Base-by-base conservation (phyloP, 2,329 filamentous ascomycete genomes). In the Pseudogymnoascus sp. region DNA sequence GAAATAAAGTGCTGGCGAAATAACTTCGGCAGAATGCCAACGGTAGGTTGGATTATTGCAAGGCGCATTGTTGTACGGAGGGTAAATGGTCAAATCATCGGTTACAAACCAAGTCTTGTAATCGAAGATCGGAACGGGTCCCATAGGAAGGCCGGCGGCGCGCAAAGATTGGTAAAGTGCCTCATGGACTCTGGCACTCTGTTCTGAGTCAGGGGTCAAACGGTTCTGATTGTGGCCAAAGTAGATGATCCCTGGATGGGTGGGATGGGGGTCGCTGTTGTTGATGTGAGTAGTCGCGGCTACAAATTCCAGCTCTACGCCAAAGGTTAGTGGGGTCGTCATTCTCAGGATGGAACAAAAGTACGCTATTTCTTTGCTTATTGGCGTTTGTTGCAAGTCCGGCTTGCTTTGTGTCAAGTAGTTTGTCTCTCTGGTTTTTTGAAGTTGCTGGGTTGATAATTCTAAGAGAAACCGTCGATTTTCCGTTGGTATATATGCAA, bases 271-370 rank as follows among this genome's bases (percentile, higher is more conserved):
- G 18, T 39, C 37, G 4, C 16, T 38, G 34, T 38, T 38, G 25
- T 38, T 30, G 9, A 20, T 7, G 25, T 41, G 6, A 35, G 34
- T 50, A 34, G 47, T 11, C 1, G 50, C 61, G 4, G 63, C 7
- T 3, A 60, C 25, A 20, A 69, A 67, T 41, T 70, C 67, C 2
- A 68, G 32, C 38, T 70, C 68, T 14, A 70, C 58, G 8, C 69
- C 67, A 37, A 70, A 70, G 9, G 66, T 66, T 11, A 63, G 39
- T 37, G 47, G 47, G 6, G 47, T 54, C 28, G 47, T 18, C 47
- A 54, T 54, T 34, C 11, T 54, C 16, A 9, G 28, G n/a, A 32
- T 54, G 28, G 28, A 54, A 12, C n/a, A 54, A 43, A 14, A 3
- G 30, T 32, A 32, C 30, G 18, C n/a, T n/a, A 1, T 54, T 18